Conservation (phyloP, 768 basidiomycete species). For the Pholiota molesta region DNA sequence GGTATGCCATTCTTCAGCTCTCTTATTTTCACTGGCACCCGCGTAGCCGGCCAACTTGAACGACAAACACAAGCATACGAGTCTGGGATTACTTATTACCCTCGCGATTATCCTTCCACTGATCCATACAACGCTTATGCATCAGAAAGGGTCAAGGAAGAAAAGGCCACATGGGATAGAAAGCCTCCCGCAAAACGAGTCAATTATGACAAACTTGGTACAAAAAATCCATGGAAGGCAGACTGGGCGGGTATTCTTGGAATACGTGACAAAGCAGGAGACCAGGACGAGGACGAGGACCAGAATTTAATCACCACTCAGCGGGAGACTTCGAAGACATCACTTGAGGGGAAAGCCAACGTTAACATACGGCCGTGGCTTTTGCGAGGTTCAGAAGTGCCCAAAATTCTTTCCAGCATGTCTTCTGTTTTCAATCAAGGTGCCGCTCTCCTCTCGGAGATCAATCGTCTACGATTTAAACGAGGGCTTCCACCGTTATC, state of each 20-base stretch:
- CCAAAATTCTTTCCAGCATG: slow-evolving; percentile 45
- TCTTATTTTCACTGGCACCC: slow-evolving; percentile 79
- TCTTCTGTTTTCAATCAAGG: slow-evolving; percentile 42
- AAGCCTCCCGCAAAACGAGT: slow-evolving; percentile 88
- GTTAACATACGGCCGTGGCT: slow-evolving; percentile 60
- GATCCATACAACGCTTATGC: slow-evolving; percentile 55
- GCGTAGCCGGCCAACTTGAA: slow-evolving; percentile 86
- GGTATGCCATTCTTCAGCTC: slow-evolving; percentile 88
- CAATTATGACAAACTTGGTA: slow-evolving; percentile 68
- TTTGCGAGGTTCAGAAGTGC: slow-evolving; percentile 57
- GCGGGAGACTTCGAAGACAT: slow-evolving; percentile 41
- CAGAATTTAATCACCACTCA: slow-evolving; percentile 59
- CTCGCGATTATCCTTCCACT: slow-evolving; percentile 75
- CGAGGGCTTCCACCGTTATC: slow-evolving; percentile 47
- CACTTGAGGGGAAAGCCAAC: not conserved
- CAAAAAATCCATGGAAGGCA: slow-evolving; percentile 71
- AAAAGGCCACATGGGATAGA: slow-evolving; percentile 67
- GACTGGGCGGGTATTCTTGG: slow-evolving; percentile 81
- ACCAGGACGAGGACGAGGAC: slow-evolving; percentile 15
- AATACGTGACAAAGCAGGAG: slow-evolving; percentile 27
- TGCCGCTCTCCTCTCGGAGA: slow-evolving; percentile 48
- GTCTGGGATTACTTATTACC: slow-evolving; percentile 74
- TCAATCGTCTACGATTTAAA: slow-evolving; percentile 65
- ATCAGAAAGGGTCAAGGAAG: slow-evolving; percentile 50
- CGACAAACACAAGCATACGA: slow-evolving; percentile 83